Conservation (phyloP, 2,329 filamentous ascomycete genomes). For the Pseudogymnoascus sp. region DNA sequence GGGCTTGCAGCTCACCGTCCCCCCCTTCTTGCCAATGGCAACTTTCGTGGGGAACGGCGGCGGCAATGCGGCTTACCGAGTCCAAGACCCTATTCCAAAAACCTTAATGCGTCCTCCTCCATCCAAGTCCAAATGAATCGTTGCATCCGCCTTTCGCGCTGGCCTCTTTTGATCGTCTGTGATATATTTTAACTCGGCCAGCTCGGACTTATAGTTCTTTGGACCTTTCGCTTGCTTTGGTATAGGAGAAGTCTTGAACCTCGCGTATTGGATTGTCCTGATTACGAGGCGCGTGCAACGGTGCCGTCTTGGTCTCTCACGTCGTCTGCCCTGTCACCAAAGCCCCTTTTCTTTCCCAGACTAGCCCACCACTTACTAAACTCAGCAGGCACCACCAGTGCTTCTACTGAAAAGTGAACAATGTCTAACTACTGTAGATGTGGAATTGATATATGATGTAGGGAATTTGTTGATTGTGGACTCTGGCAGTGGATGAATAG, state of each 20-base stretch:
- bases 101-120: not conserved
- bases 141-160: not conserved
- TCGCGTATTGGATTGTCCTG: not conserved
- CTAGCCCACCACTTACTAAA: not conserved
- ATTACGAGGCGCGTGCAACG: not conserved
- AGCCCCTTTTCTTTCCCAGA: not conserved
- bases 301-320: no score
- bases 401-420: not conserved
- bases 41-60: not conserved
- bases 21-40: not conserved
- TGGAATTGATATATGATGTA: not conserved
- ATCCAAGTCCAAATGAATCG: not conserved
- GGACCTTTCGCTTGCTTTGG: not conserved
- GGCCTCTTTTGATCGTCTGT: not conserved
- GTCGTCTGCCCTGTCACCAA: not conserved
- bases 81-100: not conserved
- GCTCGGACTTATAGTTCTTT: not conserved
- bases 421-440: not conserved
- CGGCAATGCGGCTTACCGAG: not conserved
- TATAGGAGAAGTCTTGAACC: not conserved
- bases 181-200: not conserved
- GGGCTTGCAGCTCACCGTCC: not conserved
- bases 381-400: not conserved
- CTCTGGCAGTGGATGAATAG: not conserved
- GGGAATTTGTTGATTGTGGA: not conserved